A percentile compares a stretch with the other conserved stretches of the same genome.
phyloP scores from a whole-genome alignment of 345 rosid genomes.

The Pistacia atlantica region DNA sequence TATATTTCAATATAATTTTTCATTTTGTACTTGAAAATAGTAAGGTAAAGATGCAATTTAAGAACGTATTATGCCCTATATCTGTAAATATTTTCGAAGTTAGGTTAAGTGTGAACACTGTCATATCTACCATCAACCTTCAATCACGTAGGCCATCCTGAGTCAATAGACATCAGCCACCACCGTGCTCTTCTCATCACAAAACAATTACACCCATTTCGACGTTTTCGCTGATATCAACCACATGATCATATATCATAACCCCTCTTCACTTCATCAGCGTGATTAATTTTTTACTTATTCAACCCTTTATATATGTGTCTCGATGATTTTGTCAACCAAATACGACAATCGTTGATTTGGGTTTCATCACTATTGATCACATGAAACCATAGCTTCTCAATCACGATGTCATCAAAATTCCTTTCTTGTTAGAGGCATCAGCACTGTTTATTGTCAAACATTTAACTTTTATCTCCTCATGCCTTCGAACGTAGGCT shows the following conservation, averaged over 20 bases:
- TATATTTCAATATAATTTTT: too few relatives aligned
- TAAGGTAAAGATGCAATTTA: too few relatives aligned
- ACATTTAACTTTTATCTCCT: not conserved
- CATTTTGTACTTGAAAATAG: too few relatives aligned
- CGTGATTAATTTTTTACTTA: not conserved
- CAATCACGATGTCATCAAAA: not conserved
- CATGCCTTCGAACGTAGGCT: not conserved
- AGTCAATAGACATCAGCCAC: not conserved
- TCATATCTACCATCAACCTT: not conserved
- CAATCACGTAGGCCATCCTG: too few relatives aligned
- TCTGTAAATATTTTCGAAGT: not conserved
- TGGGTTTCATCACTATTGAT: slow-evolving; percentile 16
- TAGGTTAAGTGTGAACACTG: not conserved
- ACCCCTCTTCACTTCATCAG: not conserved
- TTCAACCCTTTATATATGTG: not conserved
- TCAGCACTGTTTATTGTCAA: not conserved
- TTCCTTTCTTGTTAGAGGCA: not conserved
- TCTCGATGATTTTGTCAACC: slow-evolving; percentile 12
- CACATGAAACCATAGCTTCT: not conserved
- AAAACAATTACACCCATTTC: not conserved
- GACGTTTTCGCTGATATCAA: not conserved
- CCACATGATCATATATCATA: not conserved
- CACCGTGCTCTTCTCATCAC: not conserved
- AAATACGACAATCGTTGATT: not conserved
- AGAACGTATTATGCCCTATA: too few relatives aligned